These are phyloP conservation scores for Cryptomeria japonica DNA, from an alignment of 75 land plant species.

Conservation along the genomic window DNA sequence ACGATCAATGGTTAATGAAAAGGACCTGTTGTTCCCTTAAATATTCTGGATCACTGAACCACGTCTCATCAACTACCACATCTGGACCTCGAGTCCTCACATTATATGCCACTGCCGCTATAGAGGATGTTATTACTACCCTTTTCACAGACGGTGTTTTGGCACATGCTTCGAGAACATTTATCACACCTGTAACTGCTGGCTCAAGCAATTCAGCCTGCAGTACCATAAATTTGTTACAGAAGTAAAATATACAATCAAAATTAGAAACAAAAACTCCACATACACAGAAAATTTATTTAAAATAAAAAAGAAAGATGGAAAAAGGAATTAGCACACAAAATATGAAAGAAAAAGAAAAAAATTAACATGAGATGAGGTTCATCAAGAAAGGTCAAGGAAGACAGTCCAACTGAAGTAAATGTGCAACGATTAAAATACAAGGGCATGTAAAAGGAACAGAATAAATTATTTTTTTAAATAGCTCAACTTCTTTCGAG, in stretches of 20 bases:
- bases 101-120: conserved; percentile 70
- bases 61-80: conserved; percentile 78
- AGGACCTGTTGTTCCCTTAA: conserved; percentile 56
- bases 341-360: neutral
- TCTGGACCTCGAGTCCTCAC: conserved; percentile 46
- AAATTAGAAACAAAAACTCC: neutral
- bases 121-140: conserved; percentile 83
- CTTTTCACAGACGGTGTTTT: conserved; percentile 52
- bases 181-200: conserved; percentile 83
- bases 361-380: neutral
- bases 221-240: neutral
- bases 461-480: neutral
- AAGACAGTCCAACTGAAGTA: neutral
- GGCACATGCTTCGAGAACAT: conserved; percentile 74
- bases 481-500: neutral
- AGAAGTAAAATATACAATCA: neutral
- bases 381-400: neutral
- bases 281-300: neutral
- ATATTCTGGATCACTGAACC: conserved; percentile 58
- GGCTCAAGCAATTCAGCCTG: conserved; percentile 85
- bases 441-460: neutral
- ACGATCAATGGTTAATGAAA: neutral
- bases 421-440: neutral
- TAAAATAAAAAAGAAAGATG: neutral
- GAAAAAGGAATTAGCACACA: neutral